These are phyloP conservation scores for Fusarium azukiicola DNA, from an alignment of 2,329 filamentous ascomycete genomes.

Conservation along the genomic window DNA sequence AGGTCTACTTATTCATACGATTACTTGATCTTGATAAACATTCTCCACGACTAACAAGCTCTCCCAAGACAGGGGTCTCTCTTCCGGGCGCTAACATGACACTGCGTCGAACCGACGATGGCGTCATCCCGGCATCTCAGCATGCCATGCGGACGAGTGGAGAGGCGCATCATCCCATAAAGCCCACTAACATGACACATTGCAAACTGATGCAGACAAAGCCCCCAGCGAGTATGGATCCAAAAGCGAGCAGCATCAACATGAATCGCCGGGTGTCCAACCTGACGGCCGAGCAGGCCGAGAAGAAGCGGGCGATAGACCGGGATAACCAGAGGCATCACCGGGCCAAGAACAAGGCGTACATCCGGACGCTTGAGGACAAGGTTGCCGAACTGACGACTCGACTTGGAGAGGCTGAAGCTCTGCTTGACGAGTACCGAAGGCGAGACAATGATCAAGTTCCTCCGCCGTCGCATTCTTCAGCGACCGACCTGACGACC, in stretches of 20 bases:
- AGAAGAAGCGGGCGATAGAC: slow-evolving; percentile 20
- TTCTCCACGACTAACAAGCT: slow-evolving; percentile 9
- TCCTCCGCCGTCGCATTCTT: background rate
- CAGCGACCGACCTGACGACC: background rate
- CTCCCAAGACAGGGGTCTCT: background rate
- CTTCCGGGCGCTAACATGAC: slow-evolving; percentile 8
- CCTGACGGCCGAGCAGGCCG: slow-evolving; percentile 10
- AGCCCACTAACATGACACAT: slow-evolving; percentile 15
- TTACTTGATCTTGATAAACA: background rate
- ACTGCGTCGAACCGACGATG: background rate
- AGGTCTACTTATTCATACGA: background rate
- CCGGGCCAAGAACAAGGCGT: slow-evolving; percentile 16
- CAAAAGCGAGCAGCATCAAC: background rate
- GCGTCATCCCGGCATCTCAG: background rate
- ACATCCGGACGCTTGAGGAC: background rate
- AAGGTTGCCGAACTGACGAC: background rate
- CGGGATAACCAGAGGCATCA: slow-evolving; percentile 20
- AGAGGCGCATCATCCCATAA: background rate
- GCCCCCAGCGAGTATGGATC: background rate
- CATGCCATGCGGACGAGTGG: slow-evolving; percentile 17
- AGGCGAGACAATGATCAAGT: background rate
- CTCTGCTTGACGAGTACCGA: background rate
- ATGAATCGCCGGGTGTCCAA: background rate
- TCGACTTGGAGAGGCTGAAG: background rate
- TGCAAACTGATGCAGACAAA: background rate